Percentiles rank a stretch among this genome's conserved stretches.
phyloP scores from a whole-genome alignment of 768 basidiomycete genomes.

The Asterophora parasitica region DNA sequence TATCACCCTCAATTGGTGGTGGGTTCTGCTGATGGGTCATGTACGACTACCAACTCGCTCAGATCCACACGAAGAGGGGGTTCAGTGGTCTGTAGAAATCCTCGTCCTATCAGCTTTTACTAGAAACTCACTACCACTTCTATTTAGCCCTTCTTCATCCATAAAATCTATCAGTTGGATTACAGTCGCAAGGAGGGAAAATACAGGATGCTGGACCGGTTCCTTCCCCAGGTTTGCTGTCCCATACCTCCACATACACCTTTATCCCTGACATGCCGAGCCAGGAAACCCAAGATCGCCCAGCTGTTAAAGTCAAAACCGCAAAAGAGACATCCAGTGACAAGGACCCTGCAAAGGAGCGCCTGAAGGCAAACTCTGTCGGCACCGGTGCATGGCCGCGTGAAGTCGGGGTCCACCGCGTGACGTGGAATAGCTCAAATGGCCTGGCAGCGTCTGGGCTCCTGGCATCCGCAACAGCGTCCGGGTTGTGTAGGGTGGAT shows the following conservation, averaged over 20 bases:
- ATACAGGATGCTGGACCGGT: conserved; percentile 85
- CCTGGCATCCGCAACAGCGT: conserved; percentile 76
- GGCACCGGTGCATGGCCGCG: conserved; percentile 74
- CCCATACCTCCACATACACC: background rate
- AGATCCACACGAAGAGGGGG: conserved; percentile 67
- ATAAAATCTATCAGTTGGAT: conserved; percentile 84
- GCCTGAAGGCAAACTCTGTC: conserved; percentile 23
- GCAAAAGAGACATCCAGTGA: conserved; percentile 32
- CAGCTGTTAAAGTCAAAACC: conserved; percentile 41
- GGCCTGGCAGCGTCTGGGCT: conserved; percentile 57
- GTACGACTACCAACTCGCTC: conserved; percentile 68
- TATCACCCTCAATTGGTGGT: conserved; percentile 84
- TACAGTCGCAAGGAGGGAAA: conserved; percentile 71
- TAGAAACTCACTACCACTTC: background rate
- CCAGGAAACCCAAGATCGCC: conserved; percentile 19
- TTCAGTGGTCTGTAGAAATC: conserved; percentile 49
- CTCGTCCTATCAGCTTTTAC: background rate
- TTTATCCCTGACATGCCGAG: background rate
- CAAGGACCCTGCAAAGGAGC: conserved; percentile 26
- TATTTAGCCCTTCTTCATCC: conserved; percentile 65
- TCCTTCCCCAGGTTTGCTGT: conserved; percentile 61
- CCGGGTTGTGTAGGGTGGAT: conserved; percentile 85
- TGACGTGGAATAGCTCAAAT: conserved; percentile 75
- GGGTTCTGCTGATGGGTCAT: conserved; percentile 80
- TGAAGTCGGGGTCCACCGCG: conserved; percentile 73